Conservation (phyloP, 2,329 filamentous ascomycete genomes). For the Hysterium pulicare region DNA sequence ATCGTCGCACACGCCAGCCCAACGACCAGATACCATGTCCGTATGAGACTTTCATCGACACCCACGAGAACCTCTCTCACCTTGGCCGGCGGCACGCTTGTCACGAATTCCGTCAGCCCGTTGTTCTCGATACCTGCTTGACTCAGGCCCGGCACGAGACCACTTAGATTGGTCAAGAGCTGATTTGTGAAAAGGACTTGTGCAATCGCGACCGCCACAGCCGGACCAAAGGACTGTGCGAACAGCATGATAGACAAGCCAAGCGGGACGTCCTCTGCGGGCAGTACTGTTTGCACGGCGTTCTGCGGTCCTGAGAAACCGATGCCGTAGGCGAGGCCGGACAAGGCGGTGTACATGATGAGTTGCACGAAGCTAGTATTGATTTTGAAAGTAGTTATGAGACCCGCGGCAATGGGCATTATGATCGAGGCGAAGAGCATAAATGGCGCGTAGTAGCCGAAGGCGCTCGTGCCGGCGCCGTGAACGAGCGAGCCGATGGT, state of each 20-base stretch:
- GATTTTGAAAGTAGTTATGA: constrained; percentile 29
- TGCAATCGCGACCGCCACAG: constrained; percentile 37
- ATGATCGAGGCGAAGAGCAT: constrained; percentile 20
- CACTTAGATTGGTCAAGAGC: constrained; percentile 36
- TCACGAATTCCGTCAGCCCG: constrained; percentile 1
- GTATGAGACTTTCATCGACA: no score
- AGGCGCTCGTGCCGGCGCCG: constrained; percentile 14
- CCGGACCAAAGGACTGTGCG: constrained; percentile 36
- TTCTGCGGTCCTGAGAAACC: constrained; percentile 31
- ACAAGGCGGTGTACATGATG: constrained; percentile 29
- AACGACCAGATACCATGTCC: no score
- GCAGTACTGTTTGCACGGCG: constrained; percentile 35
- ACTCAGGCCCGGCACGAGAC: constrained; percentile 15
- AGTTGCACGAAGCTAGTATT: constrained; percentile 16
- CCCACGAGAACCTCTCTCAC: no score
- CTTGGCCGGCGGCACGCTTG: no score
- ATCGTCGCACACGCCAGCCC: no score
- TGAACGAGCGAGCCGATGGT: constrained; percentile 30
- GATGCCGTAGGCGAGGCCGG: constrained; percentile 2
- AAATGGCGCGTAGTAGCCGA: constrained; percentile 7
- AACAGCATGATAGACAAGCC: constrained; percentile 38
- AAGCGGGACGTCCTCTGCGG: constrained; percentile 30
- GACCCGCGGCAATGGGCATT: constrained; percentile 26
- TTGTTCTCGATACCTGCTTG: constrained; percentile 1
- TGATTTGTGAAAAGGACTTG: constrained; percentile 40